Conservation (phyloP, 2,329 filamentous ascomycete genomes). For the Penicillium verrucosum region DNA sequence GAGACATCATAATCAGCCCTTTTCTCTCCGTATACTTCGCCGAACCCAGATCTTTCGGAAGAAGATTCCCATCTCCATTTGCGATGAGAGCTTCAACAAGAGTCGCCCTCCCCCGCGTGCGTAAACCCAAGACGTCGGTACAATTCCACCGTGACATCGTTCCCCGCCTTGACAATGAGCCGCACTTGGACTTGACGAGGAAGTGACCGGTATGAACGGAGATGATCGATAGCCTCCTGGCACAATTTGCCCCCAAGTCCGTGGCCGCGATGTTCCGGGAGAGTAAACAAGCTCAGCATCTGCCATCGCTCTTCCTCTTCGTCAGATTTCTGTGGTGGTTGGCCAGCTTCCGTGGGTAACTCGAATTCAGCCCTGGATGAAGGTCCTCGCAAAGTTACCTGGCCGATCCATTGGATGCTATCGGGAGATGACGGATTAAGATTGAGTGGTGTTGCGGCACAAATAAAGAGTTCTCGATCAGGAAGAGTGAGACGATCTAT, state of each 20-base stretch:
- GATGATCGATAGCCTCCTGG: slow-evolving; percentile 24
- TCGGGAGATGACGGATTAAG: not conserved
- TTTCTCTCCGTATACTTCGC: slow-evolving; percentile 4
- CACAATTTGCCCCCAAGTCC: slow-evolving; percentile 29
- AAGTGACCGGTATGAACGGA: slow-evolving; percentile 1
- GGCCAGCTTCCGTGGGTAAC: slow-evolving; percentile 24
- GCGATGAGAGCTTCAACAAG: slow-evolving; percentile 27
- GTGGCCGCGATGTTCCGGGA: slow-evolving; percentile 30
- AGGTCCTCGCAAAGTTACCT: slow-evolving; percentile 32
- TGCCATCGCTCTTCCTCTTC: slow-evolving; percentile 30
- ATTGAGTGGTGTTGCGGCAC: slow-evolving; percentile 15
- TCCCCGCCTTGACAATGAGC: slow-evolving; percentile 27
- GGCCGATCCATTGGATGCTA: slow-evolving; percentile 29
- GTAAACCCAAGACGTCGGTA: slow-evolving; percentile 28
- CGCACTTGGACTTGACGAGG: slow-evolving; percentile 18
- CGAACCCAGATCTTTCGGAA: slow-evolving; percentile 21
- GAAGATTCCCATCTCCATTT: slow-evolving; percentile 27
- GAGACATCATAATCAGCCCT: slow-evolving; percentile 15
- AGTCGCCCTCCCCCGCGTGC: slow-evolving; percentile 25
- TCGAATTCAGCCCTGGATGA: slow-evolving; percentile 21
- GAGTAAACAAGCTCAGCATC: slow-evolving; percentile 32
- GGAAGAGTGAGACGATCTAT: slow-evolving; percentile 21
- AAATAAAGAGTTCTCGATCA: slow-evolving; percentile 31
- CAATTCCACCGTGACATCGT: slow-evolving; percentile 21
- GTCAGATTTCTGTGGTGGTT: slow-evolving; percentile 18